Evolutionary conservation across 441 rosid genomes (phyloP), one percentile per base, ranked within the genome.

Genomic region (Daphne laureola): DNA sequence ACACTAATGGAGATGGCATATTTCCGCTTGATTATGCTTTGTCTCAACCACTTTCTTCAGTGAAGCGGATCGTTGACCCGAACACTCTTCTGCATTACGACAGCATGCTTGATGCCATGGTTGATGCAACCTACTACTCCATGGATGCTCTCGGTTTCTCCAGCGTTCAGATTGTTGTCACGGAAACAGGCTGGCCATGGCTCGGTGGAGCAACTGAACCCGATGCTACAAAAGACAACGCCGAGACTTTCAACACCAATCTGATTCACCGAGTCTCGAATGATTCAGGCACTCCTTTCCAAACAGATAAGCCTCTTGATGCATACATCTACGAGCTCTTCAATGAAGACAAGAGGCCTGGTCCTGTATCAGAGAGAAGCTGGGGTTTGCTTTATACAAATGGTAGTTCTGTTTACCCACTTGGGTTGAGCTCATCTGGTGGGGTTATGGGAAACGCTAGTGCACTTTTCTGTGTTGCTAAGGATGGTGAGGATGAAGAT

Each of bases 101-200:
- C 64, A 90, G 97, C 68, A 86, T 90, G 97, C 80, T 86, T 60
- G 97, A 90, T 55, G 90, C 97, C n/a, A 82, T 86, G 95, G 93
- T 90, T 40, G 97, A 90, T 58, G 97, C 97, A 53, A 66, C 83
- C 16, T 90, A 86, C 63, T 90, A 86, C 68, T 78, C 97, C n/a
- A 82, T 90, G 48, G 78, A 75, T 38, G 87, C 83, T 38, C 21
- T 74, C 51, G 79, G 80, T 51, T 76, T 79, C 58, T 70, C 93
- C 0, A 80, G 82, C 41, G 79, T 90, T 38, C 82, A 86, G 0
- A 73, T 90, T 51, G 75, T 80, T 44, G 87, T 86, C 41, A 78
- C 95, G 0, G 97, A 86, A 62, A 79, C 95, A 0, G 97, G 97
- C 31, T 90, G 97, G 97, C 97, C 97, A 38, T 76, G 75, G 72